Conservation (phyloP, 345 rosid genomes). For the Rubroshorea leprosula region DNA sequence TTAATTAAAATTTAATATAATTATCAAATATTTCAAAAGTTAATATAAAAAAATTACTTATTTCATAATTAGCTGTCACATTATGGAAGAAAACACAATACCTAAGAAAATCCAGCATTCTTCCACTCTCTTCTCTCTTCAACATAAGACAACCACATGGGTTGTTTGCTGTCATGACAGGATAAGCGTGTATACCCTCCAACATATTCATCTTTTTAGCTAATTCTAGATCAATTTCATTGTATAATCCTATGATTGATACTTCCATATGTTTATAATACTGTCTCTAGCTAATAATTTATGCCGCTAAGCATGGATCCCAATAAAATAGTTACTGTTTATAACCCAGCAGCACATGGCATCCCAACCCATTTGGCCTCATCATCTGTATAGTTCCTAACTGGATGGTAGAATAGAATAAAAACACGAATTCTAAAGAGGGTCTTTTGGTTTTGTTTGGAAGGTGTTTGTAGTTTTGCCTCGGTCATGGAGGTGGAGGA, state of each 20-base stretch:
- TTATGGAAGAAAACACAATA: conserved; percentile 1
- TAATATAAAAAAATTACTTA: not conserved
- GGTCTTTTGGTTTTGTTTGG: not conserved
- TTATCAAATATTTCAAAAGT: too few relatives aligned
- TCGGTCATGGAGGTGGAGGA: conserved; percentile 34
- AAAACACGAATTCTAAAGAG: not conserved
- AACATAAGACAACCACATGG: conserved; percentile 25
- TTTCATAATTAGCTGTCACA: conserved; percentile 16
- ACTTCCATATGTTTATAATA: not conserved
- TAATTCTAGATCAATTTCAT: not conserved
- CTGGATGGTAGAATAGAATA: not conserved
- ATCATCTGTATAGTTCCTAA: not conserved
- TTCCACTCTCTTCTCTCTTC: not conserved
- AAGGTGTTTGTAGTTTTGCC: conserved; percentile 8
- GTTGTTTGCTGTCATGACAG: conserved; percentile 22
- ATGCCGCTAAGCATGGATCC: not conserved
- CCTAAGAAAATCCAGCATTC: conserved; percentile 1
- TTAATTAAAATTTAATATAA: too few relatives aligned
- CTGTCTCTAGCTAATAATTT: not conserved
- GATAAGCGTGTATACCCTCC: not conserved
- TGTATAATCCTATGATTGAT: not conserved
- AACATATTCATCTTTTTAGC: not conserved
- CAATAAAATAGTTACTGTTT: too few relatives aligned
- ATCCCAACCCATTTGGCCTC: not conserved
- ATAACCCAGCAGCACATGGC: too few relatives aligned